Base-by-base conservation (phyloP, 2,329 filamentous ascomycete species). In the Talaromyces sp. region DNA sequence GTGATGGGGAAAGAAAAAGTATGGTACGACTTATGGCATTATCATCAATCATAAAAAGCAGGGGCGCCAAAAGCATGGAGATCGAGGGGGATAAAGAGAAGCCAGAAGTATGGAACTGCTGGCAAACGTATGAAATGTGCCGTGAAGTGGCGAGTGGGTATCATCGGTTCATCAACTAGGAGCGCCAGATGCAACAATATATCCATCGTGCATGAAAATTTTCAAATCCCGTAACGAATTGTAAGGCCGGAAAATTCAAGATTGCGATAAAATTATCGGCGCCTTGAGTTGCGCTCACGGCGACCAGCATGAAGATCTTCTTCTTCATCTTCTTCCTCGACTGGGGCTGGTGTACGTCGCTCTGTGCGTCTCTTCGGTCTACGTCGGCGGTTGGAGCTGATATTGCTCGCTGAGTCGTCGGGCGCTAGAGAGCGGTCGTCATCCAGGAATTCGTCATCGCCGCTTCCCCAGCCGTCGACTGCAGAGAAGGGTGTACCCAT, bases 381-480 rank as follows among this genome's bases (percentile, higher is more conserved):
- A 27, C 77, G 69, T 20, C 72, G 67, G 41, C 76, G 65, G 42
- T 72, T 75, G n/a, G 74, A 75, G 55, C 74, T 76, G 45, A 80
- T 75, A 40, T 80, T 80, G 56, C 77, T 80, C 9, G 77, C 77
- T 19, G 73, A 77, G 62, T 80, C 77, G 55, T 79, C 77, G 1
- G 77, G 77, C 7, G 73, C 74, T 33, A 80, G 65, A 4, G 75
- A 77, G 19, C 72, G 64, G 8, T 68, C 77, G 48, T 77, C 77
- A 14, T 76, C 65, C 36, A 74, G 72, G 40, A 77, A 76, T 48
- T 78, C 75, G 32, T 77, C 77, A 0, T 68, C 70, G 14, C 74
- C 73, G 36, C 68, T 70, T 16, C 77, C 75, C 68, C 71, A 75
- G 9, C 56, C 57, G 5, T 65, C 57, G 1, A 65, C 65, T 7